These are phyloP conservation scores for Phylloporus sp. DNA, from an alignment of 768 basidiomycete species.

Conservation along the genomic window DNA sequence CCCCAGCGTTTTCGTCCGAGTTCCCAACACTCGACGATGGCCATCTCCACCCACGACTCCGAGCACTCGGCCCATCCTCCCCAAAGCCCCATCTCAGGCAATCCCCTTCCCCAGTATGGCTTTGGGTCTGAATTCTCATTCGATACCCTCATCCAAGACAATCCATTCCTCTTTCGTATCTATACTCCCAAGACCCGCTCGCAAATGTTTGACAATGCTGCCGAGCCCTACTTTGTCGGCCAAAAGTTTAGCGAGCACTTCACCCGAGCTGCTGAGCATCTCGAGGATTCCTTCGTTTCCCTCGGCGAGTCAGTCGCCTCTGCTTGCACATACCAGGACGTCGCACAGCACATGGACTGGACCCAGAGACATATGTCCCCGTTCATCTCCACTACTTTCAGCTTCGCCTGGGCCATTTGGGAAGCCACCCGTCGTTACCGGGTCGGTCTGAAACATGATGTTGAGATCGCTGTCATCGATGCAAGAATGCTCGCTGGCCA, in stretches of 20 bases:
- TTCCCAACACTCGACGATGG: constrained; percentile 22
- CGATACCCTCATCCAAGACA: constrained; percentile 54
- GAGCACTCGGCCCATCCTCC: constrained; percentile 11
- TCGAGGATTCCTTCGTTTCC: constrained; percentile 28
- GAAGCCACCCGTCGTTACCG: constrained; percentile 76
- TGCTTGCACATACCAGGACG: constrained; percentile 53
- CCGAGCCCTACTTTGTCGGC: constrained; percentile 66
- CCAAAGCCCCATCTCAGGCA: constrained; percentile 21
- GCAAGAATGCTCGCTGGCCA: constrained; percentile 52
- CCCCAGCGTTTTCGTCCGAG: constrained; percentile 6
- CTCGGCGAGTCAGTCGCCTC: constrained; percentile 31
- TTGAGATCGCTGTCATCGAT: constrained; percentile 79
- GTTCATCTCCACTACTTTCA: constrained; percentile 74
- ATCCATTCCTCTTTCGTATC: constrained; percentile 76
- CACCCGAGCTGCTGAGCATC: constrained; percentile 36
- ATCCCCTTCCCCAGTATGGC: constrained; percentile 64
- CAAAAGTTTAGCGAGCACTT: constrained; percentile 54
- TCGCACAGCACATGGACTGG: constrained; percentile 72
- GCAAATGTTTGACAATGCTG: constrained; percentile 44
- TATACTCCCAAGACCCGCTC: constrained; percentile 68
- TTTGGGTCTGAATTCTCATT: constrained; percentile 64
- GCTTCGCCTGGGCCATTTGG: constrained; percentile 80
- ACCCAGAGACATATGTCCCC: constrained; percentile 66
- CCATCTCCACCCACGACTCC: constrained; percentile 14
- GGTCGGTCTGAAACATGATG: constrained; percentile 65